Evolutionary conservation across 345 rosid species (phyloP).

Genomic region (Syzygium aqueum): DNA sequence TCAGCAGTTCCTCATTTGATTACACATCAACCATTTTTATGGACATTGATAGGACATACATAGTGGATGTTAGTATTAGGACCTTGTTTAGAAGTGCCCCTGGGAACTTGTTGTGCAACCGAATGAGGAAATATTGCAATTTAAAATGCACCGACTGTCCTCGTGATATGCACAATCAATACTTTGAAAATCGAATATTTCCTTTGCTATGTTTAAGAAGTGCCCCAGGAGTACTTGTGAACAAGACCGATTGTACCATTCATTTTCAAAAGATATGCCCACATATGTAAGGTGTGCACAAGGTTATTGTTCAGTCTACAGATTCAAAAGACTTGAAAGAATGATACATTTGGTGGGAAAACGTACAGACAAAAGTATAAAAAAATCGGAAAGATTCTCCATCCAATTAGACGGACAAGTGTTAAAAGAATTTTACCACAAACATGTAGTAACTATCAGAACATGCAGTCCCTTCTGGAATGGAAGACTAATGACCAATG

Average conservation of each 20-base stretch:
- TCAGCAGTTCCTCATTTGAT: background rate
- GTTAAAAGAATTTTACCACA: background rate
- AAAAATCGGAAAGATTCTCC: background rate
- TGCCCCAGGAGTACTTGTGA: background rate
- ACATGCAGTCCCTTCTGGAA: background rate
- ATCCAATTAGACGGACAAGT: background rate
- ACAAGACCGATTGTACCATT: background rate
- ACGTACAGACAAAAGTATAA: background rate
- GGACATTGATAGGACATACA: background rate
- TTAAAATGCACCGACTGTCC: background rate
- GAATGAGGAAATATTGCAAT: background rate
- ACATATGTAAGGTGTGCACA: background rate
- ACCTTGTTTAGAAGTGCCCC: background rate
- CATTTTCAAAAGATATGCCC: background rate
- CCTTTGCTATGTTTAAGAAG: background rate
- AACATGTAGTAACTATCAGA: background rate
- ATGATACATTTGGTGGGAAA: background rate
- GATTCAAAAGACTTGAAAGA: background rate
- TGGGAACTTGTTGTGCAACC: background rate
- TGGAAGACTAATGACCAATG: background rate
- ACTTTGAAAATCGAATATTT: background rate
- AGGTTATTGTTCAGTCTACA: background rate
- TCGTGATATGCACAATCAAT: background rate
- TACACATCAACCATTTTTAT: background rate
- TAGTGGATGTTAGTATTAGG: background rate